Evolutionary conservation across 2,329 filamentous ascomycete species (phyloP).

Genomic region (Aspergillus chevalieri): DNA sequence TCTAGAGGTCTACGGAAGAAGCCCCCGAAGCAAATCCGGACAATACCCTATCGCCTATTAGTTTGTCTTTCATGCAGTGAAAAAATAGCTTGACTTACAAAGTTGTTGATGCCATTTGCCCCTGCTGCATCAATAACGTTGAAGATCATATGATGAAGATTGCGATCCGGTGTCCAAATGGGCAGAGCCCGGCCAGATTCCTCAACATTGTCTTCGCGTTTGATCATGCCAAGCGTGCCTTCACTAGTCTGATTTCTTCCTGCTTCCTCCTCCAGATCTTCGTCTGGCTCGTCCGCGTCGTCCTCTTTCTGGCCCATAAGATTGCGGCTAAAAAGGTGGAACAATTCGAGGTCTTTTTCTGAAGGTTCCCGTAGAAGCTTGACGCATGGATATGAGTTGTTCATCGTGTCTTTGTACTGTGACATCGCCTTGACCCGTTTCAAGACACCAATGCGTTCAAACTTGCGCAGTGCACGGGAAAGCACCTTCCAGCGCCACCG

Average conservation of each 20-base stretch:
- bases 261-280: conserved; percentile 30
- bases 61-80: neutral
- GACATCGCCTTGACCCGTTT: conserved; percentile 39
- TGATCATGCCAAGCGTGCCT: conserved; percentile 14
- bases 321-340: conserved; percentile 30
- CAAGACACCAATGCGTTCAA: conserved; percentile 41
- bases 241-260: conserved; percentile 7
- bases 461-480: conserved; percentile 38
- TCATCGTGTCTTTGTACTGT: conserved; percentile 32
- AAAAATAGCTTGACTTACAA: conserved; percentile 20
- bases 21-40: conserved; percentile 40
- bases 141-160: conserved; percentile 48
- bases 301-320: conserved; percentile 23
- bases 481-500: conserved; percentile 36
- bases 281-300: conserved; percentile 34
- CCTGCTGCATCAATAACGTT: conserved; percentile 45
- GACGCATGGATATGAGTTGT: conserved; percentile 37
- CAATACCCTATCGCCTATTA: conserved; percentile 30
- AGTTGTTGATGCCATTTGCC: conserved; percentile 44
- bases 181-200: conserved; percentile 38
- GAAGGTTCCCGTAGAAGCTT: conserved; percentile 39
- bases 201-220: conserved; percentile 19
- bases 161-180: conserved; percentile 50
- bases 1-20: conserved; percentile 53
- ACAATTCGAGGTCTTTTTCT: conserved; percentile 33